Percentiles rank a stretch among this genome's conserved stretches.
Evolutionary conservation across 257 asterid species (phyloP).

Genomic region (Scutellaria baicalensis): DNA sequence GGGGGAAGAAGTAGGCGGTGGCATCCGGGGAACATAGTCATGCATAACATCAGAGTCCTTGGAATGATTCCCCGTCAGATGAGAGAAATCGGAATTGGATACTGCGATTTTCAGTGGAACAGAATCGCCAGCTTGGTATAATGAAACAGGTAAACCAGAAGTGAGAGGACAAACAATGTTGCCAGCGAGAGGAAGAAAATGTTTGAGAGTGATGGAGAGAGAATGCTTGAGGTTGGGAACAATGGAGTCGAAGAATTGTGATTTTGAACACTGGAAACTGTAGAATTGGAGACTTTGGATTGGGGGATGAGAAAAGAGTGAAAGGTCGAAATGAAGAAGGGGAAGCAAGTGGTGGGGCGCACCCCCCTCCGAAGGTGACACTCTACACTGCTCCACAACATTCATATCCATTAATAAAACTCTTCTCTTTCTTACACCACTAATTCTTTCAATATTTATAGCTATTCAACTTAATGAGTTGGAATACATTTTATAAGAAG

Average conservation of each 20-base stretch:
- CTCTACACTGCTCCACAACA: neutral
- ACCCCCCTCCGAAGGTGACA: neutral
- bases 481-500: too few relatives aligned
- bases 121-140: neutral
- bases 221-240: neutral
- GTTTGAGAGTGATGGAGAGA: conserved; percentile 1
- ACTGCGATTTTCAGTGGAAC: neutral
- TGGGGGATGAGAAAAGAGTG: neutral
- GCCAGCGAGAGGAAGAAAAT: neutral
- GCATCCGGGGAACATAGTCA: neutral
- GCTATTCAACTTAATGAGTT: too few relatives aligned
- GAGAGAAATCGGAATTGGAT: neutral
- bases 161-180: neutral
- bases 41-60: neutral
- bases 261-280: neutral
- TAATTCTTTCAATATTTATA: neutral
- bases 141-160: neutral
- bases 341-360: neutral
- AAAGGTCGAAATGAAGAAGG: neutral
- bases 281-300: neutral
- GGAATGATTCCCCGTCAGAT: neutral
- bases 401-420: neutral
- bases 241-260: neutral
- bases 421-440: neutral
- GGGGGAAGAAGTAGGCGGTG: neutral